Conservation (phyloP, 257 asterid species). For the Anisodus acutangulus region DNA sequence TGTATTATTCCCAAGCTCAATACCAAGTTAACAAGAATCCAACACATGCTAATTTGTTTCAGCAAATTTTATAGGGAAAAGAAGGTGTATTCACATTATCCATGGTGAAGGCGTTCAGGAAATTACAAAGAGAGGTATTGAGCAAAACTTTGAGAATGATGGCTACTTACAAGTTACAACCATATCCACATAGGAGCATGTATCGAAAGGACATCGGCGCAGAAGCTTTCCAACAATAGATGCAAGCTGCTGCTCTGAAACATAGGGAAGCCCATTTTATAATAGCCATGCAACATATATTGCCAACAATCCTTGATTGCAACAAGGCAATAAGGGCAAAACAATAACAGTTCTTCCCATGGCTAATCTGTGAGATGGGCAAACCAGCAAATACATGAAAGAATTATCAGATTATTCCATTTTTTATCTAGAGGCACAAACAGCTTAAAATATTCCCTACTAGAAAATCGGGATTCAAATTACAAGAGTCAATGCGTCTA, state of each 20-base stretch:
- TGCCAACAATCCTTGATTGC: not conserved
- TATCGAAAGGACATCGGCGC: not conserved
- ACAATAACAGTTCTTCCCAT: slow-evolving; percentile 8
- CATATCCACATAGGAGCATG: not conserved
- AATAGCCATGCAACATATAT: not conserved
- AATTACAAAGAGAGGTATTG: not conserved
- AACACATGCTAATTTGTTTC: not conserved
- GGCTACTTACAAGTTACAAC: not conserved
- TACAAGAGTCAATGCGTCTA: not conserved
- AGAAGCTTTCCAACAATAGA: not conserved
- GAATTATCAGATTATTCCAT: not conserved
- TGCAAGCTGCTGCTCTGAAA: not conserved
- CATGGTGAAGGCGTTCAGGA: not conserved
- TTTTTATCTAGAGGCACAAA: not conserved
- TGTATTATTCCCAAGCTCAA: not conserved
- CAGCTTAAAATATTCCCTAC: slow-evolving; percentile 3
- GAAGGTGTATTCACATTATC: not conserved
- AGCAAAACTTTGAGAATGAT: slow-evolving; percentile 10
- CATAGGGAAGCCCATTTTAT: slow-evolving; percentile 3
- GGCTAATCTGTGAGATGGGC: slow-evolving; percentile 13
- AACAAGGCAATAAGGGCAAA: not conserved
- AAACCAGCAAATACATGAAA: slow-evolving; percentile 3
- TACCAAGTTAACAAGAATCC: not conserved
- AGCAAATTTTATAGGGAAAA: not conserved
- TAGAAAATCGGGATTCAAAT: not conserved